These are phyloP conservation scores for Cichorium intybus DNA, from an alignment of 140 eudicot genomes.

Conservation along the genomic window DNA sequence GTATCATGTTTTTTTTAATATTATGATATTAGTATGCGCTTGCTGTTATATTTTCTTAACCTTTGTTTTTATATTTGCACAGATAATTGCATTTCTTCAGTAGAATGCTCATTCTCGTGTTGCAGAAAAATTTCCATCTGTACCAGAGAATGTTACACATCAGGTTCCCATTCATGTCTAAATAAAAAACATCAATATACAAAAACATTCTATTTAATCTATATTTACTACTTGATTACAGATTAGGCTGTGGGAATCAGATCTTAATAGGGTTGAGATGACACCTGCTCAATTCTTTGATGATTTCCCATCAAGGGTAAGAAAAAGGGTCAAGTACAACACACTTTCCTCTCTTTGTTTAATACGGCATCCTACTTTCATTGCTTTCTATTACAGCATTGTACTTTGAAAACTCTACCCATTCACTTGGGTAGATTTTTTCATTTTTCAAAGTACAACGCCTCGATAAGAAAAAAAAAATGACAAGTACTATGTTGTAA, in stretches of 20 bases:
- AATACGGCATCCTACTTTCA: no score
- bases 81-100: constrained; percentile 88
- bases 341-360: no score
- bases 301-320: constrained; percentile 84
- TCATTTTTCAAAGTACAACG: no score
- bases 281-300: constrained; percentile 75
- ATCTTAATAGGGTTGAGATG: constrained; percentile 86
- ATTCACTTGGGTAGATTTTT: no score
- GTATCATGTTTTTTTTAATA: no score
- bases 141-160: constrained; percentile 94
- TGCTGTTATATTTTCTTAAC: no score
- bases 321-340: no score
- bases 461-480: no score
- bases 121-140: constrained; percentile 76
- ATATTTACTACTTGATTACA: constrained; percentile 20
- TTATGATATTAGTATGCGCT: no score
- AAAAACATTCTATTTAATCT: constrained; percentile 2
- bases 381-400: no score
- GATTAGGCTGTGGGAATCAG: constrained; percentile 97
- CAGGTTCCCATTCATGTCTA: constrained; percentile 49
- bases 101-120: constrained; percentile 99
- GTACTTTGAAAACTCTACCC: no score
- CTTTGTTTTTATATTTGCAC: constrained; percentile 32
- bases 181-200: not conserved
- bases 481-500: no score